phyloP scores from a whole-genome alignment of 306 rosid genomes.

The Senna siamea region DNA sequence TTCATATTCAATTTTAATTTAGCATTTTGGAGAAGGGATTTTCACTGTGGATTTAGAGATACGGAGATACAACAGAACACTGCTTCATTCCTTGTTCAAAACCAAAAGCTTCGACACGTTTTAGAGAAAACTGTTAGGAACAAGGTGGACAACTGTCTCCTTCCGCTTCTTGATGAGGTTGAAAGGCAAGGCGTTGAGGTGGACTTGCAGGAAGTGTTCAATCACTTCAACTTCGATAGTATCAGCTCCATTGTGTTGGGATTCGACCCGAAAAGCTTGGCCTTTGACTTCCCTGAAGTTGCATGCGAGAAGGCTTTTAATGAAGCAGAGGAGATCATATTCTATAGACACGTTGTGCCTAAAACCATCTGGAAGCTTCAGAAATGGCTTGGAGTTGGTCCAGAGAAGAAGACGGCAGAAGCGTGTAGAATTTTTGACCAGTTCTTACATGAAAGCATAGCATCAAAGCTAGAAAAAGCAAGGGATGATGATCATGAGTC shows the following conservation, averaged over 20 bases:
- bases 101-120: neutral
- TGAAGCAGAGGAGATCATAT: neutral
- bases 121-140: neutral
- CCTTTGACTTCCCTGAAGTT: neutral
- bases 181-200: neutral
- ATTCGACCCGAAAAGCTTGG: neutral
- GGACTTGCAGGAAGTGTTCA: slow-evolving; percentile 1
- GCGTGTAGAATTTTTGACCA: neutral
- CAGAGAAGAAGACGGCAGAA: neutral
- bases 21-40: slow-evolving; percentile 38
- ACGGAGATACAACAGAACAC: slow-evolving; percentile 26
- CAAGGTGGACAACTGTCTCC: neutral
- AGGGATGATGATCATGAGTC: neutral
- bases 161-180: slow-evolving; percentile 1
- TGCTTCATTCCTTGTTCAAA: slow-evolving; percentile 10
- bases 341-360: slow-evolving; percentile 1
- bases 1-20: no score
- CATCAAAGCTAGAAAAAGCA: neutral
- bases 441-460: neutral
- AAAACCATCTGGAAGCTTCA: slow-evolving; percentile 11
- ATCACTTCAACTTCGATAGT: neutral
- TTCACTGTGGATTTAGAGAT: slow-evolving; percentile 12
- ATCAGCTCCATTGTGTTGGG: neutral
- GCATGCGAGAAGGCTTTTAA: slow-evolving; percentile 12
- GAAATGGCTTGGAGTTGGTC: neutral